Conservation (phyloP, 1,284 basidiomycete genomes). For the Agroathelia rolfsii region DNA sequence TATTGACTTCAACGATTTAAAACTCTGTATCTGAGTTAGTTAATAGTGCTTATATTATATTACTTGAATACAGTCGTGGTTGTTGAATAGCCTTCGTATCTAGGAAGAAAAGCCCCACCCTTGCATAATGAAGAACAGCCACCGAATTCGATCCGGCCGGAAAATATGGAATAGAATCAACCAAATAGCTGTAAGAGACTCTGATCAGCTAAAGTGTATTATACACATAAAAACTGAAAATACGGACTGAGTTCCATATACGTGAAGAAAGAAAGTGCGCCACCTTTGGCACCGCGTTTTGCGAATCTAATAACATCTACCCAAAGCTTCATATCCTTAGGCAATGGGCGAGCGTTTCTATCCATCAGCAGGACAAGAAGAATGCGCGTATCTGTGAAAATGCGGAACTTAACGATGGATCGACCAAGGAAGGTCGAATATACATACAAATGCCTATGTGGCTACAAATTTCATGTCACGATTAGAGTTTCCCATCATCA, state of each 20-base stretch:
- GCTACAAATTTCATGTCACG: too few species aligned
- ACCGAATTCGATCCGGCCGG: constrained; percentile 32
- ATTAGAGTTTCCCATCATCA: too few species aligned
- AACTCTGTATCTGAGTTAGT: too few species aligned
- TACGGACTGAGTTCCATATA: constrained; percentile 48
- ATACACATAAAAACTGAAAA: not conserved
- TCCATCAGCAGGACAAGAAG: constrained; percentile 51
- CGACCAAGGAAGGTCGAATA: constrained; percentile 8
- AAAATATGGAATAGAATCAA: constrained; percentile 37
- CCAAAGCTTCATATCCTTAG: constrained; percentile 56
- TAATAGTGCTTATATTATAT: too few species aligned
- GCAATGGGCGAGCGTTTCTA: constrained; percentile 34
- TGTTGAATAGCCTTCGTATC: too few species aligned
- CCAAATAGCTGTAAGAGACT: constrained; percentile 31
- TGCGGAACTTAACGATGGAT: not conserved
- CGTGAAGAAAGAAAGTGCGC: constrained; percentile 53
- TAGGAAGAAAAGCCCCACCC: too few species aligned
- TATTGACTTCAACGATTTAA: too few species aligned
- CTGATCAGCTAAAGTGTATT: constrained; percentile 3
- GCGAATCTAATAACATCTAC: constrained; percentile 51
- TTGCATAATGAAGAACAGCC: constrained; percentile 40
- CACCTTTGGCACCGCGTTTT: constrained; percentile 44
- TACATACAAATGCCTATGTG: constrained; percentile 46
- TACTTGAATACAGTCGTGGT: too few species aligned
- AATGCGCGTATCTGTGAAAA: constrained; percentile 42